A percentile compares a stretch with the other conserved stretches of the same genome.
phyloP scores from a whole-genome alignment of 2,329 filamentous ascomycete genomes.

The Dryadomyces sulphureus region DNA sequence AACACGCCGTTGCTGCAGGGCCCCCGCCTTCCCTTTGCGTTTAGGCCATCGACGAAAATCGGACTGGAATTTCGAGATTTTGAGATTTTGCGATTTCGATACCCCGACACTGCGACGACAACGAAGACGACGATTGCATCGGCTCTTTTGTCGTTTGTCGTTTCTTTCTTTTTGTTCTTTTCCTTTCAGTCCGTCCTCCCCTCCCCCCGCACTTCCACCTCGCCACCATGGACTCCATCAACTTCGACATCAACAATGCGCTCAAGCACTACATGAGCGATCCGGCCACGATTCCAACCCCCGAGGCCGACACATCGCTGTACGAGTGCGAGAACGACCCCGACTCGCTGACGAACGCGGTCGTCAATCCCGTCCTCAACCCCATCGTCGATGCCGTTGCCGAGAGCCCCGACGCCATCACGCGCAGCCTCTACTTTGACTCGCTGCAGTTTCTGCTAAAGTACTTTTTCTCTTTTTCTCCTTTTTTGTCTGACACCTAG shows the following conservation, averaged over 20 bases:
- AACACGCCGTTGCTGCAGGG: conserved; percentile 16
- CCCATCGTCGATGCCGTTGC: conserved; percentile 85
- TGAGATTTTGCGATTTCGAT: neutral
- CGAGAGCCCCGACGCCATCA: conserved; percentile 80
- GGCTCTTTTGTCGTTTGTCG: neutral
- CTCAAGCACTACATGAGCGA: conserved; percentile 96
- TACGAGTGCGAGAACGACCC: conserved; percentile 88
- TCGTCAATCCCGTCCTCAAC: conserved; percentile 79
- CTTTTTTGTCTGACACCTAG: conserved; percentile 29
- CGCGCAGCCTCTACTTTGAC: conserved; percentile 67
- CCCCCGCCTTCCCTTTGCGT: neutral
- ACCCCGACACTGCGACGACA: too few relatives aligned
- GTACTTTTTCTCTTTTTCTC: conserved; percentile 49
- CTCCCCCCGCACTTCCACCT: neutral
- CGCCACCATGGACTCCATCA: conserved; percentile 54
- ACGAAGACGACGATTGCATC: too few relatives aligned
- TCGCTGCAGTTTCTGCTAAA: conserved; percentile 92
- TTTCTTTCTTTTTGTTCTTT: neutral
- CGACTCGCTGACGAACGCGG: conserved; percentile 59
- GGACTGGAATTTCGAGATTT: too few relatives aligned
- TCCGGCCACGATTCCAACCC: conserved; percentile 65
- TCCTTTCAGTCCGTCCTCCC: neutral
- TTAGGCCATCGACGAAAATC: too few relatives aligned
- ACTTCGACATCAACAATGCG: conserved; percentile 92
- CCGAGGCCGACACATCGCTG: conserved; percentile 70